phyloP scores from a whole-genome alignment of 495 filamentous ascomycete genomes.

The Penicillium pulvis region DNA sequence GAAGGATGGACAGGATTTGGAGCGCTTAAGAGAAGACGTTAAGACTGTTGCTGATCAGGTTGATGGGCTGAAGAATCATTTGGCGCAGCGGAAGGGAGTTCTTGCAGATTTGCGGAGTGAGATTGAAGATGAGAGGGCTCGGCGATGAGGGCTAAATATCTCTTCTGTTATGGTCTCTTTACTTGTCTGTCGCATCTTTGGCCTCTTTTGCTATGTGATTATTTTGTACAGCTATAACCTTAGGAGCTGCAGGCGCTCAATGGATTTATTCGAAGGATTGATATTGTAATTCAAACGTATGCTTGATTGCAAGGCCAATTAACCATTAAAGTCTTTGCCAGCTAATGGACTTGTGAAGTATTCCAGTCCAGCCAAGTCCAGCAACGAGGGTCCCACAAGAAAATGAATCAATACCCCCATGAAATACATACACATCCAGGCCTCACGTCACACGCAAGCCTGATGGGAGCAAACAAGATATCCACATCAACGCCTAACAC shows the following conservation, averaged over 20 bases:
- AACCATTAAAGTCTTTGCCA: not conserved
- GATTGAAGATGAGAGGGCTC: conserved; percentile 49
- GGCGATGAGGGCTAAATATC: conserved; percentile 27
- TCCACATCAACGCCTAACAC: not conserved
- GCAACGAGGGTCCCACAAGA: not conserved
- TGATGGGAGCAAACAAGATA: not conserved
- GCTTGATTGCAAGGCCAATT: not conserved
- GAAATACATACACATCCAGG: not conserved
- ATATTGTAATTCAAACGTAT: not conserved
- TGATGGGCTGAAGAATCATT: conserved; percentile 54
- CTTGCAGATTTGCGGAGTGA: conserved; percentile 48
- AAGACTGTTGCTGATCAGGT: conserved; percentile 55
- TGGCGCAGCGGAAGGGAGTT: conserved; percentile 43
- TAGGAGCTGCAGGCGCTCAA: conserved; percentile 43
- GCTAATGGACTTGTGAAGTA: not conserved
- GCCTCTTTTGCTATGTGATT: conserved; percentile 6
- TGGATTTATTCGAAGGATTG: conserved; percentile 22
- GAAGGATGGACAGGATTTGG: conserved; percentile 45
- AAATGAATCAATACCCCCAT: not conserved
- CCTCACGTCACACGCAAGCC: not conserved
- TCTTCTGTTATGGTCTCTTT: conserved; percentile 1
- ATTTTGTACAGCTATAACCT: conserved; percentile 41
- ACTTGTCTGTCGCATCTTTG: conserved; percentile 20
- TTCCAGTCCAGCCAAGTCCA: not conserved
- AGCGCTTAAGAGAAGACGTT: conserved; percentile 46